These are phyloP conservation scores for Kwoniella shandongensis DNA, from an alignment of 768 basidiomycete genomes.

Conservation along the genomic window DNA sequence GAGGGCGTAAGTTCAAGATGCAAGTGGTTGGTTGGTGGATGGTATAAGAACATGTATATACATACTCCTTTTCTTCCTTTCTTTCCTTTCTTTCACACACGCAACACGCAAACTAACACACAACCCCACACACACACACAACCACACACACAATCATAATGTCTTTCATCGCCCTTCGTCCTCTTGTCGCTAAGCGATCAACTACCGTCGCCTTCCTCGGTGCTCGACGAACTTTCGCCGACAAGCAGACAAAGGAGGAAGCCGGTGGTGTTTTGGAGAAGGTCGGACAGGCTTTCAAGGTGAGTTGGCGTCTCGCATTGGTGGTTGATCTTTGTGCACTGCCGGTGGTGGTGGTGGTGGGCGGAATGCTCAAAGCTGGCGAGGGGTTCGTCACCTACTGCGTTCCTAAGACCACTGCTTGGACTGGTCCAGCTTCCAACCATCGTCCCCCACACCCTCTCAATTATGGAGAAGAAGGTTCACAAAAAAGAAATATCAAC, in stretches of 20 bases:
- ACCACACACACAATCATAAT: constrained; percentile 5
- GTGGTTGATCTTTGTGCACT: not conserved
- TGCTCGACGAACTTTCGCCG: not conserved
- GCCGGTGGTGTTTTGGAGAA: constrained; percentile 35
- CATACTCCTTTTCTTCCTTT: not conserved
- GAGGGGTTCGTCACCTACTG: too few relatives aligned
- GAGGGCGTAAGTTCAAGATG: too few relatives aligned
- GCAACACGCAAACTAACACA: not conserved
- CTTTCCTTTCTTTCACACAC: not conserved
- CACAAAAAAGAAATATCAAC: not conserved
- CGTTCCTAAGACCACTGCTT: too few relatives aligned
- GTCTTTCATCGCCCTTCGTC: constrained; percentile 11
- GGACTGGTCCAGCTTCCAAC: not conserved
- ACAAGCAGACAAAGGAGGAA: constrained; percentile 19
- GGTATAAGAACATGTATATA: not conserved
- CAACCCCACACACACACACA: not conserved
- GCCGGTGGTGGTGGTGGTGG: not conserved
- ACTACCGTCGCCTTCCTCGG: not conserved
- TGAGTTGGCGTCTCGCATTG: constrained; percentile 8
- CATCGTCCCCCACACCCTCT: not conserved
- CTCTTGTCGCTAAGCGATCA: constrained; percentile 2
- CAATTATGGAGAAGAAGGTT: not conserved
- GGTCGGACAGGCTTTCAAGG: constrained; percentile 43
- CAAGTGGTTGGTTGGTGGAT: not conserved
- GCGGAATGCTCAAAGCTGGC: too few relatives aligned